Evolutionary conservation across 2,329 filamentous ascomycete genomes (phyloP).

Genomic region (Cladophialophora immunda): DNA sequence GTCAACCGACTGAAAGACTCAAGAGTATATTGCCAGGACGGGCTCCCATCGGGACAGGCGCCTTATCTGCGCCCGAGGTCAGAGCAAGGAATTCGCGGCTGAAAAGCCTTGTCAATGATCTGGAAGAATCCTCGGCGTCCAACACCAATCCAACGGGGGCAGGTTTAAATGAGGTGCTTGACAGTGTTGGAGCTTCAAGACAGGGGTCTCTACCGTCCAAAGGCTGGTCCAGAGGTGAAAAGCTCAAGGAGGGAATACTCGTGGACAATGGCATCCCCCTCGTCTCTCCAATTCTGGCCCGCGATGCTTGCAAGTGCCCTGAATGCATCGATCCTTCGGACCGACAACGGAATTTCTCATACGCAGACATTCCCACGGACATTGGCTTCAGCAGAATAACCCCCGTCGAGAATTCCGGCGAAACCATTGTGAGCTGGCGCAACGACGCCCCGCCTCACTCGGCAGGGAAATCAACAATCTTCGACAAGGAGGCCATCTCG

Average conservation of each 20-base stretch:
- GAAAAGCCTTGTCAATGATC: not conserved
- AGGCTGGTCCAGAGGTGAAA: not conserved
- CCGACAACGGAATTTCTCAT: slow-evolving; percentile 70
- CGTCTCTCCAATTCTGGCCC: slow-evolving; percentile 48
- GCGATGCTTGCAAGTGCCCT: slow-evolving; percentile 64
- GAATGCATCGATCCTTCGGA: slow-evolving; percentile 66
- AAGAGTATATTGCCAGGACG: slow-evolving; percentile 9
- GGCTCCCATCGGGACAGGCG: not conserved
- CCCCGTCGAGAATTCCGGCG: slow-evolving; percentile 51
- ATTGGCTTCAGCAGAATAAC: slow-evolving; percentile 53
- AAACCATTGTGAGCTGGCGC: slow-evolving; percentile 68
- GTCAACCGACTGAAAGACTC: slow-evolving; percentile 11
- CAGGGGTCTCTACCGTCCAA: not conserved
- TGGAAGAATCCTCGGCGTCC: not conserved
- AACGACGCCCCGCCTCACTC: slow-evolving; percentile 60
- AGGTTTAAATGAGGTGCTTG: not conserved
- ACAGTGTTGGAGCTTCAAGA: not conserved
- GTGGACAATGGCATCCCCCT: slow-evolving; percentile 19
- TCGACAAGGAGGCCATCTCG: slow-evolving; percentile 23
- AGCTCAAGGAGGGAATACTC: slow-evolving; percentile 22
- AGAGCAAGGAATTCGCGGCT: slow-evolving; percentile 5
- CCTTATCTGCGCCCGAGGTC: slow-evolving; percentile 6
- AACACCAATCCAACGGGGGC: not conserved
- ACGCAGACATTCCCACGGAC: slow-evolving; percentile 66
- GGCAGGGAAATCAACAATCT: slow-evolving; percentile 34